Percentiles rank a stretch among this genome's conserved stretches.
Evolutionary conservation across 345 rosid species (phyloP).

Genomic region (Gossypium raimondii): DNA sequence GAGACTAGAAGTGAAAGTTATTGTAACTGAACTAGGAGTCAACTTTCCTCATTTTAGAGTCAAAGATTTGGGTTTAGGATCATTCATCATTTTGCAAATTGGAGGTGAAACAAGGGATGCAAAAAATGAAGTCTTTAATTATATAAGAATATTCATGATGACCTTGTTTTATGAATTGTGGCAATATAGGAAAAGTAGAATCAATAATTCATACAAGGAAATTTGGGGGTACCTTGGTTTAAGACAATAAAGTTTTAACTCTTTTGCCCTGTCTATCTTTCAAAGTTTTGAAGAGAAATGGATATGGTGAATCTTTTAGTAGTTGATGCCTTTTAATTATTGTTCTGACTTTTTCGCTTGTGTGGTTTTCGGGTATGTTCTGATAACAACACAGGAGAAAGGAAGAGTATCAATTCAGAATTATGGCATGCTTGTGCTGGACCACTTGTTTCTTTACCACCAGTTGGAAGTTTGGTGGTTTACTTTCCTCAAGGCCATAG

Average conservation of each 20-base stretch:
- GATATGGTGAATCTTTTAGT: constrained; percentile 7
- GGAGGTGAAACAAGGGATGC: neutral
- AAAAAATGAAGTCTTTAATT: neutral
- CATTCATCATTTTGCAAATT: constrained; percentile 1
- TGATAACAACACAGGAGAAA: constrained; percentile 56
- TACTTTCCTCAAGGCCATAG: constrained; percentile 99
- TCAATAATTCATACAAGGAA: neutral
- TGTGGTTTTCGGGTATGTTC: constrained; percentile 11
- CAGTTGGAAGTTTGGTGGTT: constrained; percentile 88
- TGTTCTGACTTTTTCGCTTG: neutral
- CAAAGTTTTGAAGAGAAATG: neutral
- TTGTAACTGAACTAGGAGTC: neutral
- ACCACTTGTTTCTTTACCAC: constrained; percentile 88
- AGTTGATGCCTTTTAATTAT: constrained; percentile 8
- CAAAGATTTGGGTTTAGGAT: neutral
- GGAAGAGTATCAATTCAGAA: constrained; percentile 76
- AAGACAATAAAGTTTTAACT: neutral
- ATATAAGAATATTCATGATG: constrained; percentile 5
- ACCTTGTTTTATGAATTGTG: neutral
- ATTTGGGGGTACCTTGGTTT: neutral
- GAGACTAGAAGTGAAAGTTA: neutral
- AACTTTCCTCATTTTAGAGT: neutral
- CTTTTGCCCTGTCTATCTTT: neutral
- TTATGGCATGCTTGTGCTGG: constrained; percentile 99
- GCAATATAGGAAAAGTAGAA: neutral